phyloP scores from a whole-genome alignment of 495 filamentous ascomycete species.

The Penicillium odoratum region DNA sequence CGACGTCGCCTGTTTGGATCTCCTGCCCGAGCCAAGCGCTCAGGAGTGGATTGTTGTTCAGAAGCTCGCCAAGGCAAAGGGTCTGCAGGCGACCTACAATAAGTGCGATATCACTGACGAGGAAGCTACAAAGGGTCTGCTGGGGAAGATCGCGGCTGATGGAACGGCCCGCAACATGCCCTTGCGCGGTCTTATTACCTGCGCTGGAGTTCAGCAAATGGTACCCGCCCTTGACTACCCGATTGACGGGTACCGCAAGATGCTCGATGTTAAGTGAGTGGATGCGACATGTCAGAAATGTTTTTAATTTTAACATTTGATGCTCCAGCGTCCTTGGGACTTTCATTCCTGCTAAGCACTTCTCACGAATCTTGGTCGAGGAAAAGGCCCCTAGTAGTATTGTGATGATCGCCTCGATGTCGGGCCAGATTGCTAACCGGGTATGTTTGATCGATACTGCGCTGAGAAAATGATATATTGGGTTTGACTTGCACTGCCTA shows the following conservation, averaged over 20 bases:
- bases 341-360: constrained; percentile 71
- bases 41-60: constrained; percentile 40
- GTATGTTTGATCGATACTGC: constrained; percentile 16
- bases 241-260: constrained; percentile 58
- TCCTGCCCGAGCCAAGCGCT: constrained; percentile 49
- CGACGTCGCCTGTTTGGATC: constrained; percentile 64
- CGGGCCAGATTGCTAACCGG: constrained; percentile 71
- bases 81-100: constrained; percentile 46
- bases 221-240: constrained; percentile 64
- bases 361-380: constrained; percentile 65
- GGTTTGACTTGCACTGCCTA: constrained; percentile 64
- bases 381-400: constrained; percentile 56
- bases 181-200: constrained; percentile 75
- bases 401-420: constrained; percentile 75
- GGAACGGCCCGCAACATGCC: constrained; percentile 42
- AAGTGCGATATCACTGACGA: constrained; percentile 62
- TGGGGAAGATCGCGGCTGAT: constrained; percentile 47
- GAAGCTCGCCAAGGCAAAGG: constrained; percentile 49
- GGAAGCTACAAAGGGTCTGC: constrained; percentile 27
- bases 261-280: constrained; percentile 63
- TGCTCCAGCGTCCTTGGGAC: constrained; percentile 57
- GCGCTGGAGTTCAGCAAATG: constrained; percentile 76
- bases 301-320: neutral
- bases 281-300: neutral
- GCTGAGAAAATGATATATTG: neutral